A percentile compares a stretch with the other conserved stretches of the same genome.
Conservation (phyloP, 805 yeast genomes). For the Wickerhamiella brachini region DNA sequence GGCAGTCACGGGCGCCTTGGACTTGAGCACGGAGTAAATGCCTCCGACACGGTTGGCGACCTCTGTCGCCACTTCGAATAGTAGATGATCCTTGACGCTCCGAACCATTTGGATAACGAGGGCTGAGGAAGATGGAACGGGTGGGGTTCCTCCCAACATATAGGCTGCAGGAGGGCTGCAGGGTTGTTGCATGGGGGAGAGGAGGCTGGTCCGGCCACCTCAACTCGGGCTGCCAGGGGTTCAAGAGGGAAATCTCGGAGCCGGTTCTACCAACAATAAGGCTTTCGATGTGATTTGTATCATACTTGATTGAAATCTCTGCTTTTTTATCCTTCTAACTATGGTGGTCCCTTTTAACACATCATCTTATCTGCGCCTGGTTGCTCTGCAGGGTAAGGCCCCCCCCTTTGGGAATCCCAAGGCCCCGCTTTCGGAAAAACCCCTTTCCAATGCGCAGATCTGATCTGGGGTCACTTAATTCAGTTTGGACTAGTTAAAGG, state of each 20-base stretch:
- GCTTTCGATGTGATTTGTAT: background rate
- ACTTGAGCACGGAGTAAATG: constrained; percentile 87
- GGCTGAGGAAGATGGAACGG: background rate
- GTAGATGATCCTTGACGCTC: constrained; percentile 73
- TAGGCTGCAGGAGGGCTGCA: background rate
- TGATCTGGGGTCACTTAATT: background rate
- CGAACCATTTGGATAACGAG: constrained; percentile 39
- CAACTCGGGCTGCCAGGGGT: background rate
- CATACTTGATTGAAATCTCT: background rate
- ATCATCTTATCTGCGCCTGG: background rate
- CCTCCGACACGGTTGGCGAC: constrained; percentile 98
- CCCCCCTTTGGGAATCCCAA: background rate
- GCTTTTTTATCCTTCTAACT: background rate
- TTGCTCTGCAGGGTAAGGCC: background rate
- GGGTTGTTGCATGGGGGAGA: background rate
- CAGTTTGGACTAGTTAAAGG: background rate
- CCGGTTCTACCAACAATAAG: background rate
- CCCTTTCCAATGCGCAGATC: background rate
- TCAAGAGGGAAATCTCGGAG: background rate
- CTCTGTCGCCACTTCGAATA: constrained; percentile 92
- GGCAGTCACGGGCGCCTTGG: constrained; percentile 92
- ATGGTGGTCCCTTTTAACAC: background rate
- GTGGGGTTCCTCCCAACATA: background rate
- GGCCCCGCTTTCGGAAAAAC: background rate
- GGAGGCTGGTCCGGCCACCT: background rate